Base-by-base conservation (phyloP, 805 yeast genomes). In the Lipomyces spencermartinsiae region DNA sequence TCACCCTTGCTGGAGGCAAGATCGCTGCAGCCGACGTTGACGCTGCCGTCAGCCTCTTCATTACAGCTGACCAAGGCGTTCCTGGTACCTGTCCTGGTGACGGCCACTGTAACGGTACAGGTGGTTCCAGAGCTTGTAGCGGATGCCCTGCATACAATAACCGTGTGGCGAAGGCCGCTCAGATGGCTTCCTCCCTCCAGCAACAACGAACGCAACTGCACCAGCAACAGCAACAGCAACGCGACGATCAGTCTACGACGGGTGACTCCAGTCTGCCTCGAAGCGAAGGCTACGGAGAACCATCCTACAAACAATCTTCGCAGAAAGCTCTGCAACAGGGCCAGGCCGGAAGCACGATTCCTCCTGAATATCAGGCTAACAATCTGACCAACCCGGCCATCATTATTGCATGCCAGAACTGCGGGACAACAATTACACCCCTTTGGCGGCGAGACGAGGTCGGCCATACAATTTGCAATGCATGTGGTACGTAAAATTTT, bases 111-210 rank as follows among this genome's bases (percentile, higher is more conserved):
- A 91, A 91, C 74, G 97, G 97, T 2, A 91, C 93, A 2, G 97
- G 97, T 5, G 97, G 97, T 0, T 79, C 92, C 1, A 83, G 83
- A 5, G 92, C 92, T 2, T 91, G 97, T 77, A 83, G 86, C 70
- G 93, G 93, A 1, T 91, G 97, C 75, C 95, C 97, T 1, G 91
- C 95, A 4, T 90, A 78, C 76, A 91, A 91, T 76, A 92, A 91
- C 78, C 83, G 96, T 1, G 66, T 76, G 49, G 61, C 71, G 60
- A 71, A 67, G 58, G 72, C 73, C 1, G 72, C 61, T 35, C 72
- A 66, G 66, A 61, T 70, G 43, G 62, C 62, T 31, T 37, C 64
- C 46, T 43, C 65, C 25, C 46, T 29, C 33, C 34, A 59, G 19
- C 64, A 58, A 25, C 66, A 22, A 37, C 46, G 14, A 22, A 25